A percentile compares a stretch with the other conserved stretches of the same genome.
These are phyloP conservation scores for Pseudomassariella vexata DNA, from an alignment of 2,329 filamentous ascomycete species.

Conservation along the genomic window DNA sequence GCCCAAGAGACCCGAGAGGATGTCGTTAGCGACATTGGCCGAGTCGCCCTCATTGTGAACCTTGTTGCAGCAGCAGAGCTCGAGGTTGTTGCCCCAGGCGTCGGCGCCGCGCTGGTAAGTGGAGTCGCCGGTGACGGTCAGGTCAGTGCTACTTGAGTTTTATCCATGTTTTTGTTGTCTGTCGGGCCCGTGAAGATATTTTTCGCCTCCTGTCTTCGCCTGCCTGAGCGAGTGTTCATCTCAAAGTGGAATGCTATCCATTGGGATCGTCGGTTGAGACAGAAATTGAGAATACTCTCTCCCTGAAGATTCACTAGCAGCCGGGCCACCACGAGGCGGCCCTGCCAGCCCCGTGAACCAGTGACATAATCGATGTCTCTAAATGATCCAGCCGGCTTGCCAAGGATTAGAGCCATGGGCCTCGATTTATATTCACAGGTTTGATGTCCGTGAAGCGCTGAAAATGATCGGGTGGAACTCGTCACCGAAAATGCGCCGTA, in stretches of 20 bases:
- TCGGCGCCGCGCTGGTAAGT: constrained; percentile 22
- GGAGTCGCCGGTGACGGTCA: constrained; percentile 13
- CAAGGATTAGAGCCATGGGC: neutral
- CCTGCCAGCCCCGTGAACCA: neutral
- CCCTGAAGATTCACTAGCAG: neutral
- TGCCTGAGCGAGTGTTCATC: neutral
- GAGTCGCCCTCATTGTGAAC: constrained; percentile 20
- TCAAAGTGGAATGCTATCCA: constrained; percentile 4
- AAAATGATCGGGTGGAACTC: no score
- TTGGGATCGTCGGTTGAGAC: constrained; percentile 3
- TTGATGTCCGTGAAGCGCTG: no score
- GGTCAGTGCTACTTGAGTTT: constrained; percentile 15
- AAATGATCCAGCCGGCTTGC: neutral
- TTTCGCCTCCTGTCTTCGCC: constrained; percentile 1
- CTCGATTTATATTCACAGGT: neutral
- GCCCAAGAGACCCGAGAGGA: constrained; percentile 18
- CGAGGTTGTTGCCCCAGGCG: constrained; percentile 20
- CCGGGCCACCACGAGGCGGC: neutral
- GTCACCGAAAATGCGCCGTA: no score
- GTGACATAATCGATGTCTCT: neutral
- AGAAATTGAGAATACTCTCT: constrained; percentile 2
- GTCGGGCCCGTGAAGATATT: neutral
- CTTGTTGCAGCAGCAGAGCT: constrained; percentile 27
- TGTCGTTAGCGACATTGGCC: constrained; percentile 14
- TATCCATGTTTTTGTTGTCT: neutral